Evolutionary conservation across 1,284 basidiomycete species (phyloP), one percentile per base, ranked within the genome.

Genomic region (Trichosporon sp.): DNA sequence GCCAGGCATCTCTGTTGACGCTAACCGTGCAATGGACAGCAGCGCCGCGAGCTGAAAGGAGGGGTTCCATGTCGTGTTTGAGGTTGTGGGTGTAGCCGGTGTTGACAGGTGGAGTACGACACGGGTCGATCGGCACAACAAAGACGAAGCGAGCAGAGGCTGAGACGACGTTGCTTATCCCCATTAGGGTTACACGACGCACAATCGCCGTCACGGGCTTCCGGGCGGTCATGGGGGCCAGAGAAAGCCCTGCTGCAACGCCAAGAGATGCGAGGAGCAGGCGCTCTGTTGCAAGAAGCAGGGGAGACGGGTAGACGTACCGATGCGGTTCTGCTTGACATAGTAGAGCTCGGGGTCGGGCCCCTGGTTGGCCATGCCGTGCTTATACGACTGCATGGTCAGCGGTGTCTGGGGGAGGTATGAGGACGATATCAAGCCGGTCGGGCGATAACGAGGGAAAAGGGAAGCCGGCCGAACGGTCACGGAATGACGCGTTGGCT

Each of bases 321-420:
- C 94, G 78, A 99, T 98, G 78, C 93, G 89, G 83, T 96, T 92
- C 85, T 98, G 95, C 81, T 91, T 93, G 74, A 97, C 94, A 82
- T 98, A 99, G 78, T 93, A 89, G 74, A 94, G 91, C 83, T 96
- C 93, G 70, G 95, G 95, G 86, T 98, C 95, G 79, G 80, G 68
- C 27, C 70, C 72, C 65, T 71, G 72, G 64, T 56, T 62, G 32
- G 62, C 64, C 53, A 62, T 38, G 56, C 56, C 56, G 56, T 31
- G 56, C 42, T 38, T 58, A 47, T 71, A 70, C 34, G 72, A 67
- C 69, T 70, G 66, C 29, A 31, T 32, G 31, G 56, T 60, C 56
- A 18, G 66, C 27, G 15, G 7, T 60, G 63, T 51, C 42, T 51
- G 31, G 51, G 4, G 9, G 29, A 3, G 56, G 18, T 8, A 60